phyloP scores from a whole-genome alignment of 2,329 filamentous ascomycete species.

The Trichoderma sp. region DNA sequence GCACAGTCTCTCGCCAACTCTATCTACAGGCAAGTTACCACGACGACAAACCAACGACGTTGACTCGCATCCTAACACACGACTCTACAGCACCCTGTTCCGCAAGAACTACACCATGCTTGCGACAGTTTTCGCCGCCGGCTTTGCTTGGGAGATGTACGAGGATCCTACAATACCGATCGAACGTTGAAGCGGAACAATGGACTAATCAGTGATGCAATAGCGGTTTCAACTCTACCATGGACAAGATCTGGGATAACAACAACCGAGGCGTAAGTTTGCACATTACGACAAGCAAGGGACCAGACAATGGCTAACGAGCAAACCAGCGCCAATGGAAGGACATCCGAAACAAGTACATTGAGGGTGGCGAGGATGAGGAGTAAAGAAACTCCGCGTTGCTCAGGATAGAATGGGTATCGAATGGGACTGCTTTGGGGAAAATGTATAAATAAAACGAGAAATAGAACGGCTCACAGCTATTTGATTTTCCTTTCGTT shows the following conservation, averaged over 20 bases:
- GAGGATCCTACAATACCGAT: slow-evolving; percentile 36
- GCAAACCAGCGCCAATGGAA: slow-evolving; percentile 90
- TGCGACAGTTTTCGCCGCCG: slow-evolving; percentile 78
- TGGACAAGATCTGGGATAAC: slow-evolving; percentile 87
- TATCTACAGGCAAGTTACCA: slow-evolving; percentile 45
- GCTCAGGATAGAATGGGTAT: slow-evolving; percentile 26
- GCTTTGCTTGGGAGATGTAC: slow-evolving; percentile 94
- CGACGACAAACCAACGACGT: slow-evolving; percentile 29
- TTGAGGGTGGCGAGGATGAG: slow-evolving; percentile 69
- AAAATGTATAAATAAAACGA: slow-evolving; percentile 40
- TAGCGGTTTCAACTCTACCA: slow-evolving; percentile 79
- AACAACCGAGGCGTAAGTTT: slow-evolving; percentile 86
- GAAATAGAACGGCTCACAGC: slow-evolving; percentile 35
- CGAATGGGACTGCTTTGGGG: slow-evolving; percentile 31
- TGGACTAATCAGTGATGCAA: slow-evolving; percentile 37
- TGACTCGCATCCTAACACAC: slow-evolving; percentile 33
- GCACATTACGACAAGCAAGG: neutral
- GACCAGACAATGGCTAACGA: slow-evolving; percentile 33
- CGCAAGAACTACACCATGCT: slow-evolving; percentile 88
- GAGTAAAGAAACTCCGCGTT: slow-evolving; percentile 42
- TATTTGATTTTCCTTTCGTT: slow-evolving; percentile 27
- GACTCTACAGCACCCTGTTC: slow-evolving; percentile 69
- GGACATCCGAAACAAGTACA: slow-evolving; percentile 91
- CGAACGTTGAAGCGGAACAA: slow-evolving; percentile 23
- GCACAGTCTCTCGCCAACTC: slow-evolving; percentile 41